Conservation (phyloP, 2,329 filamentous ascomycete species). For the Cladophialophora yegresii region DNA sequence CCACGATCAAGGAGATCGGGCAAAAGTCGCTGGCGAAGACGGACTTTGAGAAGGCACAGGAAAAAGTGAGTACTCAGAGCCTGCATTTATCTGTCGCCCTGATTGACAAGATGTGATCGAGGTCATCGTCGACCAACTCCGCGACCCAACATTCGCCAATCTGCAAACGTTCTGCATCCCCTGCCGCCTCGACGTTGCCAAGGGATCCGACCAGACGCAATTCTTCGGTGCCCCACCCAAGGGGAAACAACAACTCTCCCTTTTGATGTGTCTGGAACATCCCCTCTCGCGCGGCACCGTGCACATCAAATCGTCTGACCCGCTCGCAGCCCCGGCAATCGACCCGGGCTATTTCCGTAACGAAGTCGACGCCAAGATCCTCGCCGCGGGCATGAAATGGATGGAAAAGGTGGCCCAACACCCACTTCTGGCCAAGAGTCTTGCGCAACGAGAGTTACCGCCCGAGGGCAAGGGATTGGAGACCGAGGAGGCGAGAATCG, state of each 20-base stretch:
- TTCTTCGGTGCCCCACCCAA: constrained; percentile 30
- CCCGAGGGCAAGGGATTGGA: constrained; percentile 24
- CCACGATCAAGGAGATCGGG: constrained; percentile 39
- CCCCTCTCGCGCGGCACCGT: constrained; percentile 52
- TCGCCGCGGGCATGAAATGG: constrained; percentile 44
- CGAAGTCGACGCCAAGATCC: constrained; percentile 42
- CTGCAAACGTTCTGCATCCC: constrained; percentile 33
- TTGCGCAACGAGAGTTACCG: constrained; percentile 24
- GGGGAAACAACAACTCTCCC: constrained; percentile 29
- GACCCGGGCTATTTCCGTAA: constrained; percentile 48
- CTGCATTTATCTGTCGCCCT: not conserved
- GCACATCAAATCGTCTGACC: constrained; percentile 43
- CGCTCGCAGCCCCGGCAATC: constrained; percentile 45
- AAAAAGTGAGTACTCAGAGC: constrained; percentile 32
- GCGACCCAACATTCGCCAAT: constrained; percentile 30
- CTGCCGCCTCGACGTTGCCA: constrained; percentile 31
- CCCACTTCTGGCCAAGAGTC: constrained; percentile 24
- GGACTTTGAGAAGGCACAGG: constrained; percentile 42
- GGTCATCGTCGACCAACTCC: constrained; percentile 42
- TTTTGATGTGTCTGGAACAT: constrained; percentile 36
- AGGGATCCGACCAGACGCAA: constrained; percentile 32
- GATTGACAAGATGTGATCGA: not conserved
- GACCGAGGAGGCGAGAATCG: constrained; percentile 37
- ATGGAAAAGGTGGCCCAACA: constrained; percentile 41
- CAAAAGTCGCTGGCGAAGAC: constrained; percentile 41